Conservation (phyloP, 805 yeast species). For the Pichia nakasei region DNA sequence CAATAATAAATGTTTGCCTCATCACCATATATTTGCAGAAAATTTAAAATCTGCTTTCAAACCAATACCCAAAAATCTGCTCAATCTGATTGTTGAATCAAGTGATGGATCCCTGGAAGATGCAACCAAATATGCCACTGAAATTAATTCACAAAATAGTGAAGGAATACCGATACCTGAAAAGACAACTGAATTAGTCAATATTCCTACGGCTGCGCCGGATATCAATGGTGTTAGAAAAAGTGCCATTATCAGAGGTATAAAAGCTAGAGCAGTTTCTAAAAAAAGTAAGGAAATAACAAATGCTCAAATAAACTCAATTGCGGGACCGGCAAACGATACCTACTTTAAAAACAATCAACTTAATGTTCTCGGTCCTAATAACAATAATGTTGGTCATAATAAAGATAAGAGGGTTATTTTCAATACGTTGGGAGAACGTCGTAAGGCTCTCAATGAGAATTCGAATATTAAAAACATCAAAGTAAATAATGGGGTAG, state of each 20-base stretch:
- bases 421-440: slow-evolving; percentile 2
- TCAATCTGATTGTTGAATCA: slow-evolving; percentile 50
- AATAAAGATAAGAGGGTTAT: slow-evolving; percentile 2
- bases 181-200: slow-evolving; percentile 46
- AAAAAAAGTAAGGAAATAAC: background rate
- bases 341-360: too few species aligned
- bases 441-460: background rate
- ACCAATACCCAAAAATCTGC: slow-evolving; percentile 20
- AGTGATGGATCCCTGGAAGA: slow-evolving; percentile 52
- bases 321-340: too few species aligned
- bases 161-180: slow-evolving; percentile 58
- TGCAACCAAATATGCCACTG: slow-evolving; percentile 64
- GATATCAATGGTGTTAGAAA: slow-evolving; percentile 23
- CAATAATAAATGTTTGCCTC: slow-evolving; percentile 33
- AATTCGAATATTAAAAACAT: slow-evolving; percentile 3
- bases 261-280: slow-evolving; percentile 17
- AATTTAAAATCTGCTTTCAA: slow-evolving; percentile 28
- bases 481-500: background rate
- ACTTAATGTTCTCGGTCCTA: too few species aligned
- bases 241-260: slow-evolving; percentile 30
- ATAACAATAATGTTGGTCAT: background rate
- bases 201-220: slow-evolving; percentile 40
- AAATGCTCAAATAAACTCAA: background rate
- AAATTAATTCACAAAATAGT: slow-evolving; percentile 52
- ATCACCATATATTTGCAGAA: slow-evolving; percentile 16